These are phyloP conservation scores for Drechslera avenae DNA, from an alignment of 2,329 filamentous ascomycete species.

Conservation along the genomic window DNA sequence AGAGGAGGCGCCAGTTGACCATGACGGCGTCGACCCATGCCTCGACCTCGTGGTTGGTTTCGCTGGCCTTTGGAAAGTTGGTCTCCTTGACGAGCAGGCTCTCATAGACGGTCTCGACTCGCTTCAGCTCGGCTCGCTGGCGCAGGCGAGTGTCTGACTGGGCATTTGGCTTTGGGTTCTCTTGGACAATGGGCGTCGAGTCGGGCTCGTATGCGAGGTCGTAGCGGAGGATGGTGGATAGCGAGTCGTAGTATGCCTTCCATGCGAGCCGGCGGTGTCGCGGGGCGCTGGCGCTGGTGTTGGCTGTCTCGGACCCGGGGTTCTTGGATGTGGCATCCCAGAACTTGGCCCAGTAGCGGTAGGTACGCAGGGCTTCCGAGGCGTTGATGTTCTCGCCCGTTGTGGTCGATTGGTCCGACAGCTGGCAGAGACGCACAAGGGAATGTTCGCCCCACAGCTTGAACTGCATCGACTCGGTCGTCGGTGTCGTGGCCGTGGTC, in stretches of 20 bases:
- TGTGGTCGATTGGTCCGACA: conserved; percentile 65
- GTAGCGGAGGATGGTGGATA: conserved; percentile 76
- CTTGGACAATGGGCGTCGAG: conserved; percentile 34
- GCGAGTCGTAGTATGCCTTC: conserved; percentile 80
- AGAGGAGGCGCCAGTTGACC: conserved; percentile 82
- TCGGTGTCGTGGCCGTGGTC: conserved; percentile 59
- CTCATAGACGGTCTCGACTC: conserved; percentile 80
- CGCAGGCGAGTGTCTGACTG: conserved; percentile 41
- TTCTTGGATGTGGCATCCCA: conserved; percentile 55
- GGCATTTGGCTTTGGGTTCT: conserved; percentile 29
- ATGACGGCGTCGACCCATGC: conserved; percentile 79
- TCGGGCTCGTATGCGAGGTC: conserved; percentile 64
- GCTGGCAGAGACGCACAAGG: conserved; percentile 74
- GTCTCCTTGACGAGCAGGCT: conserved; percentile 76
- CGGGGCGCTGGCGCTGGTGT: conserved; percentile 24
- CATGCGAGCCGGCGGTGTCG: conserved; percentile 69
- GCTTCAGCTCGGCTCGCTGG: conserved; percentile 77
- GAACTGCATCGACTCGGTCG: conserved; percentile 60
- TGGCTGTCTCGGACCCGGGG: conserved; percentile 22
- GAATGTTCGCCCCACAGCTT: conserved; percentile 79
- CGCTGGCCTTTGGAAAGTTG: conserved; percentile 81
- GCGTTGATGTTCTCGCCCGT: conserved; percentile 34
- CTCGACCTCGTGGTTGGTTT: conserved; percentile 80
- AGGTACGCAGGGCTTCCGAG: conserved; percentile 52
- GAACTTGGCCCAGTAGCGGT: conserved; percentile 70